Conservation (phyloP, 768 basidiomycete species). For the Thelephora ganbajun region DNA sequence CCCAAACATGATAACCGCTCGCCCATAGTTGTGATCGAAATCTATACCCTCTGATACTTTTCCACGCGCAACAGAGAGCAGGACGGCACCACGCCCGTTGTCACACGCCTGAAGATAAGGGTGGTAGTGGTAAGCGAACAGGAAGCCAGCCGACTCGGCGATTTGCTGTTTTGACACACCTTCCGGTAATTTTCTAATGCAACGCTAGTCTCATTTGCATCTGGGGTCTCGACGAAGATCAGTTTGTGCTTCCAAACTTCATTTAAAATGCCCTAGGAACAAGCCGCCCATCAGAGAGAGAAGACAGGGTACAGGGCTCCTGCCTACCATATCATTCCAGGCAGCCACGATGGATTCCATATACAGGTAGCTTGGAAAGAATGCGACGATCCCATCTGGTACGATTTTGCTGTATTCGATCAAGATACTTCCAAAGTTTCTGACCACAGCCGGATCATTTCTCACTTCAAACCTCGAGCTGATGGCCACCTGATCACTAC, state of each 20-base stretch:
- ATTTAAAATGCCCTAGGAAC: constrained; percentile 79
- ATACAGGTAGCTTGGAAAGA: constrained; percentile 98
- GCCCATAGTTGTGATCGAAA: constrained; percentile 98
- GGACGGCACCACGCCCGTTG: constrained; percentile 92
- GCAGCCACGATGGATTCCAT: constrained; percentile 99
- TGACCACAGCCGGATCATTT: constrained; percentile 97
- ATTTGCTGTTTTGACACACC: constrained; percentile 26
- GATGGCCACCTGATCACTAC: constrained; percentile 96
- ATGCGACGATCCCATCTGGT: constrained; percentile 96
- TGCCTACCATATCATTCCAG: constrained; percentile 99
- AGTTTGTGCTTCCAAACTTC: constrained; percentile 99
- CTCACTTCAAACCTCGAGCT: constrained; percentile 97
- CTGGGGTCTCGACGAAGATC: constrained; percentile 98
- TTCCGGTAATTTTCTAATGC: constrained; percentile 94
- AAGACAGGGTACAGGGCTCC: neutral
- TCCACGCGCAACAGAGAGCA: constrained; percentile 93
- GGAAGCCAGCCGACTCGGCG: neutral
- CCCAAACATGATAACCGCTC: constrained; percentile 99
- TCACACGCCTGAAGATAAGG: constrained; percentile 67
- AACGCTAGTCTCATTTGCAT: constrained; percentile 97
- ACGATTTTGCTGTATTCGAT: constrained; percentile 97
- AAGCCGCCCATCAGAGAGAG: neutral
- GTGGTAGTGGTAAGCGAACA: neutral
- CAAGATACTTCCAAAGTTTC: constrained; percentile 96
- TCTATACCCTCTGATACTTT: constrained; percentile 99